Evolutionary conservation across 441 rosid species (phyloP), one percentile per base, ranked within the genome.

Genomic region (Eruca vesicaria): DNA sequence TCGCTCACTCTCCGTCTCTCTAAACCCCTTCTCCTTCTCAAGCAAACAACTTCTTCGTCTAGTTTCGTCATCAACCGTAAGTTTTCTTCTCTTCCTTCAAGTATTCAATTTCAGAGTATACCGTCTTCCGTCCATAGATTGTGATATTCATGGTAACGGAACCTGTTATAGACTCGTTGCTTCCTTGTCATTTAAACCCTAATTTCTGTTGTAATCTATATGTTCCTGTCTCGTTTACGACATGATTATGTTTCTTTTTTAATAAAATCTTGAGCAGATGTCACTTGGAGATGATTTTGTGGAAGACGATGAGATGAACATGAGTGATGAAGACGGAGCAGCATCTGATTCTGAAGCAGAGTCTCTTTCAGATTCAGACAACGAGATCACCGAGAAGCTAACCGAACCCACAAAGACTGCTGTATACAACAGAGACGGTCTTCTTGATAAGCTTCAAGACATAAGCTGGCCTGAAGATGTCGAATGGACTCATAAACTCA

Each of bases 371-470:
- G 53, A 48, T 48, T 48, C 53, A 48, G 53, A 48, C 20, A 15
- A 48, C 53, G 53, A 48, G 53, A 48, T 48, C 53, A 48, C 53
- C 1, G 53, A 48, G 53, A 48, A 48, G 53, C 4, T 48, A 48
- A 1, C 53, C 53, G 53, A 48, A 20, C 20, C 53, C 20, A 48
- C 53, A 48, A 48, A 75, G 68, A 81, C 81, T 15, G 84, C 96
- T 7, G 21, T 91, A 60, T 85, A 68, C 77, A 83, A 91, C 53
- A 80, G 84, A 69, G 94, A 87, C 14, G 95, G 87, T 6, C 84
- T 93, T 5, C 80, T 81, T 38, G 94, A 91, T 48, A 95, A 93
- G 15, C 90, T 93, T 18, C 82, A 89, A 70, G 97, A 93, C 72
- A 86, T 93, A 16, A 85, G 82, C 79, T 96, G 92, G 97, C 97